Evolutionary conservation across 768 basidiomycete species (phyloP), one percentile per base, ranked within the genome.

Genomic region (Lactarius sp.): DNA sequence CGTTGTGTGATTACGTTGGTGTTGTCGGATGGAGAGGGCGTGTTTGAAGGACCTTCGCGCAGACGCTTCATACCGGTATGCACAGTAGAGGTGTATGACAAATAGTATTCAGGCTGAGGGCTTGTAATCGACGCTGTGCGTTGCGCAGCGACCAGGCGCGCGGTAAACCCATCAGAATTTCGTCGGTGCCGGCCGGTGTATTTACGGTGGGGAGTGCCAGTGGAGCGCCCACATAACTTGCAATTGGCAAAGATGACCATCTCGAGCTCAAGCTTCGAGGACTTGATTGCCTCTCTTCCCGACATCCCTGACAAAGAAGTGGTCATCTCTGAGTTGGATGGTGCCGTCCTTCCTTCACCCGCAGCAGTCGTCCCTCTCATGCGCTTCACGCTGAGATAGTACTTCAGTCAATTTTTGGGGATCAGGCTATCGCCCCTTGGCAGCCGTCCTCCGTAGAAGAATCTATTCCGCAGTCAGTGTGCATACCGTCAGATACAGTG

Each of bases 391-490:
- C 36, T 50, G 65, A 18, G 44, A 41, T 70, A 88, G 91, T 88
- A 16, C 75, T 93, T n/a, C 86, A 85, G 71, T 89, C 89, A 31
- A 93, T 93, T 69, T 93, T 92, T 69, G 90, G 90, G 47, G 83
- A 87, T 9, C 76, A 82, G 47, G 78, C 85, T 14, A 77, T 92
- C 44, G 78, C 76, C n/a, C 72, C 84, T 37, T 91, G 86, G 85
- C 76, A 73, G 55, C 77, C 80, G 34, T 68, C 77, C 33, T 58
- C 69, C 52, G 69, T 22, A 33, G 57, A 59, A 13, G 44, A 18
- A 58, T 33, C 59, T 64, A 13, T 69, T 61, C 12, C 31, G 34
- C 42, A 16, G 50, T 51, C 59, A 53, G 1, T 37, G 56, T 33
- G 61, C 47, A 20, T 61, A 27, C 62, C 67, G 44, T 61, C 71